phyloP scores from a whole-genome alignment of 805 yeast species.

The Candida hispaniensis region DNA sequence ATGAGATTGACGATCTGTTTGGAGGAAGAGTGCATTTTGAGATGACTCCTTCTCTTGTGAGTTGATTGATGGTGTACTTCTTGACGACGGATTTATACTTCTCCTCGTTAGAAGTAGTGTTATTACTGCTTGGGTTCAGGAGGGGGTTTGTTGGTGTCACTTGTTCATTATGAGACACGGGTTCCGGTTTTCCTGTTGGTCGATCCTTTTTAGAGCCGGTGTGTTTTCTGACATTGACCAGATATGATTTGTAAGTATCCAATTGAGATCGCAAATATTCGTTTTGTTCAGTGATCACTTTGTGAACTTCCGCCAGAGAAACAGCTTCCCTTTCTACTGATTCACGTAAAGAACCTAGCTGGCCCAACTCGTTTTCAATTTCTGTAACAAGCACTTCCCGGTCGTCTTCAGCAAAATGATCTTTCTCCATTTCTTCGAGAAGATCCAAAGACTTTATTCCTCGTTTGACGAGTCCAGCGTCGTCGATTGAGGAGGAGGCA shows the following conservation, averaged over 20 bases:
- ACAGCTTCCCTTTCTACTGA: conserved; percentile 26
- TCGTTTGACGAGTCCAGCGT: conserved; percentile 25
- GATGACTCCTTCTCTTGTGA: conserved; percentile 25
- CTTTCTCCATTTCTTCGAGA: conserved; percentile 23
- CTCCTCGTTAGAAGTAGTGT: conserved; percentile 1
- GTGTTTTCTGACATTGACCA: conserved; percentile 29
- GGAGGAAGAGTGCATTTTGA: conserved; percentile 25
- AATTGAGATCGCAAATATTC: conserved; percentile 29
- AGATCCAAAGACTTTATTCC: conserved; percentile 28
- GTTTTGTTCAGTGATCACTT: conserved; percentile 29
- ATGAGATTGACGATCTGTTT: conserved; percentile 15
- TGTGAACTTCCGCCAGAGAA: conserved; percentile 27
- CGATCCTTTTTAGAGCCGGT: conserved; percentile 24
- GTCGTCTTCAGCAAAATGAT: conserved; percentile 21
- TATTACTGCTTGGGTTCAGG: conserved; percentile 4
- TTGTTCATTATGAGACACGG: neutral
- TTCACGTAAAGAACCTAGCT: conserved; percentile 27
- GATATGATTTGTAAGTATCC: conserved; percentile 30
- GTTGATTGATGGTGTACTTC: conserved; percentile 23
- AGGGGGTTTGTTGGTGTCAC: conserved; percentile 3
- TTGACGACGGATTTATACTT: conserved; percentile 20
- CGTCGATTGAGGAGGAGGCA: conserved; percentile 22
- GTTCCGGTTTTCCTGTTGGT: conserved; percentile 18
- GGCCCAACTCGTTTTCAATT: conserved; percentile 29
- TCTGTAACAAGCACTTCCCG: conserved; percentile 26